Evolutionary conservation across 2,329 filamentous ascomycete genomes (phyloP).

Genomic region (Penicillium sp.): DNA sequence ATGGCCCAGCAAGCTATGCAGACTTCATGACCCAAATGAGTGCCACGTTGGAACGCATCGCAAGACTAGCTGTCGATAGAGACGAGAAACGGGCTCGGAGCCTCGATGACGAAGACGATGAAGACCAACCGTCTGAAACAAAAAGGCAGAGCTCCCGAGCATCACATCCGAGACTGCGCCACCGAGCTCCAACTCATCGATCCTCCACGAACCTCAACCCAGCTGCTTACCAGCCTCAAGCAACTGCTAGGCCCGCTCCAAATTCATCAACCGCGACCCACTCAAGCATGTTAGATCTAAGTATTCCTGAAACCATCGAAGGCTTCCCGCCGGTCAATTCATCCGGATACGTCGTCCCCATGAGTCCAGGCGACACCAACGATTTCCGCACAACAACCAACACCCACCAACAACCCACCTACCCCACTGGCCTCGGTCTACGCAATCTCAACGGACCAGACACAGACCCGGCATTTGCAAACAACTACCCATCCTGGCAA

Average conservation of each 20-base stretch:
- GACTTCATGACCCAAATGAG: conserved; percentile 89
- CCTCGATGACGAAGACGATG: conserved; percentile 27
- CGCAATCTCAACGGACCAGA: conserved; percentile 4
- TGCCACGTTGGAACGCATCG: conserved; percentile 88
- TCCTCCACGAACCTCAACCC: conserved; percentile 1
- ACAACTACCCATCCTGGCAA: conserved; percentile 13
- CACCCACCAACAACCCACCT: not conserved
- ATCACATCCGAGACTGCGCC: conserved; percentile 6
- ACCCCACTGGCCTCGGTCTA: conserved; percentile 7
- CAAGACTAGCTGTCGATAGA: conserved; percentile 81
- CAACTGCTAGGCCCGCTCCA: not conserved
- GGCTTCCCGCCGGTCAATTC: conserved; percentile 35
- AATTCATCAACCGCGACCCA: conserved; percentile 4
- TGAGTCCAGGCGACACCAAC: conserved; percentile 19
- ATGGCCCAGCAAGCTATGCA: conserved; percentile 81
- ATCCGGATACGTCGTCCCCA: conserved; percentile 33
- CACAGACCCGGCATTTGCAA: not conserved
- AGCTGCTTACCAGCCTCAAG: not conserved
- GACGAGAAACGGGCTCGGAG: conserved; percentile 63
- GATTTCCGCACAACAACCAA: conserved; percentile 4
- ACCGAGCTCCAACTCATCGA: conserved; percentile 5
- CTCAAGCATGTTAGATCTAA: conserved; percentile 7
- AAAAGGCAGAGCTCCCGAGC: conserved; percentile 27
- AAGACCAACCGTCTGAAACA: conserved; percentile 2
- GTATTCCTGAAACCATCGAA: conserved; percentile 29